Evolutionary conservation across 2,329 filamentous ascomycete species (phyloP).

Genomic region (Paraconiothyrium sp.): DNA sequence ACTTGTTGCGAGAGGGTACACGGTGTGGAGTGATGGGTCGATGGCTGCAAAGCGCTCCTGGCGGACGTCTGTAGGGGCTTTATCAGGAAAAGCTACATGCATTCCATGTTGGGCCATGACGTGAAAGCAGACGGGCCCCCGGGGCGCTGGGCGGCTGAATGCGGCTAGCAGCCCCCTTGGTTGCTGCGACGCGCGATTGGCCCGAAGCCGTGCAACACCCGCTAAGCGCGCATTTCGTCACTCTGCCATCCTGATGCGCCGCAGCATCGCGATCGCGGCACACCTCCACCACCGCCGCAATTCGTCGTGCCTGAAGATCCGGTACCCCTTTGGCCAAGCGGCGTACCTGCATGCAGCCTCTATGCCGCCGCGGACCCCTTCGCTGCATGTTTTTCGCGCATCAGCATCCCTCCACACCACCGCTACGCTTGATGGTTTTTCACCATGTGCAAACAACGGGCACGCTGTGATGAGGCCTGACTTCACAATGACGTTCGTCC

Average conservation of each 20-base stretch:
- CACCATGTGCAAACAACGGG: slow-evolving; percentile 6
- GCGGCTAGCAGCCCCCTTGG: slow-evolving; percentile 20
- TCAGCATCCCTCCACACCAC: not conserved
- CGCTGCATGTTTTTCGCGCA: not conserved
- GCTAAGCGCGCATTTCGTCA: slow-evolving; percentile 43
- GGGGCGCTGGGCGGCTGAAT: slow-evolving; percentile 25
- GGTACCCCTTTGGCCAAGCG: slow-evolving; percentile 21
- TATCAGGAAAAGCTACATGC: slow-evolving; percentile 24
- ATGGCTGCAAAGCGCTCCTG: not conserved
- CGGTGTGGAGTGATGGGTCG: not conserved
- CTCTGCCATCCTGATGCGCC: slow-evolving; percentile 26
- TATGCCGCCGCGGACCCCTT: slow-evolving; percentile 8
- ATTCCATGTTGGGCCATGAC: slow-evolving; percentile 31
- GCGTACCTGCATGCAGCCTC: slow-evolving; percentile 38
- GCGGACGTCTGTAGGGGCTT: slow-evolving; percentile 21
- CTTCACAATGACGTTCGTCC: slow-evolving; percentile 8
- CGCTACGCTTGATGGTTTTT: slow-evolving; percentile 10
- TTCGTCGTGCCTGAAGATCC: slow-evolving; percentile 30
- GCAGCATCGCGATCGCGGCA: slow-evolving; percentile 37
- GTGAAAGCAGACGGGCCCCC: slow-evolving; percentile 13
- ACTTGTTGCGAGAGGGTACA: slow-evolving; percentile 1
- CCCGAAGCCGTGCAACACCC: slow-evolving; percentile 23
- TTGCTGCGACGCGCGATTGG: not conserved
- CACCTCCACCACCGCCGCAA: slow-evolving; percentile 5
- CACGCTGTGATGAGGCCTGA: not conserved